Evolutionary conservation across 306 rosid genomes (phyloP).

Genomic region (Heteromeles arbutifolia): DNA sequence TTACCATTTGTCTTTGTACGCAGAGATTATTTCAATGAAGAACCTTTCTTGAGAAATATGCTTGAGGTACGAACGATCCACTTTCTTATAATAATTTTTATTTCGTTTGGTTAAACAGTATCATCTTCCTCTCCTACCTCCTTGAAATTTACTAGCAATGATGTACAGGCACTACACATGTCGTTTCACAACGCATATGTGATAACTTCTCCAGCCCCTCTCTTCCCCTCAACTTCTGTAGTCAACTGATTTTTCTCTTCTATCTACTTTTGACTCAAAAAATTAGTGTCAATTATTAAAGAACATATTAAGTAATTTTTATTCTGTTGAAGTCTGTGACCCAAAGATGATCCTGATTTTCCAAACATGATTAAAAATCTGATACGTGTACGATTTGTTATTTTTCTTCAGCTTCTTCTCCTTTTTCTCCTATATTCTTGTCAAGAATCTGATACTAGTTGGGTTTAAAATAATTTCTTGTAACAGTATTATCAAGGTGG

Average conservation of each 20-base stretch:
- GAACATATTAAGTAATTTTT: too few relatives aligned
- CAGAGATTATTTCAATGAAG: constrained; percentile 97
- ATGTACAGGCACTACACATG: too few relatives aligned
- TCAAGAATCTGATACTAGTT: constrained; percentile 12
- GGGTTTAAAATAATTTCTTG: neutral
- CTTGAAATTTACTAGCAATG: too few relatives aligned
- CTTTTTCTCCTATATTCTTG: constrained; percentile 2
- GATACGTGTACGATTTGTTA: too few relatives aligned
- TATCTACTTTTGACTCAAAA: too few relatives aligned
- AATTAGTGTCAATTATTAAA: too few relatives aligned
- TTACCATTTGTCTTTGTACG: constrained; percentile 97
- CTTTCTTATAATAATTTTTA: neutral
- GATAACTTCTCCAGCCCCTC: too few relatives aligned
- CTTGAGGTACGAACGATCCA: constrained; percentile 54
- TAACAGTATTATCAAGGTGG: constrained; percentile 84
- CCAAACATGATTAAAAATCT: neutral
- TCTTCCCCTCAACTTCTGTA: too few relatives aligned
- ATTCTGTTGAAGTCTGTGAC: neutral
- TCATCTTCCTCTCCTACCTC: neutral
- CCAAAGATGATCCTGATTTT: neutral
- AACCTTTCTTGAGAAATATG: constrained; percentile 97
- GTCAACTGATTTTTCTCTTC: too few relatives aligned
- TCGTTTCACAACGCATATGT: too few relatives aligned
- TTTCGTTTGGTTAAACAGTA: neutral
- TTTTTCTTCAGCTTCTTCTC: neutral